phyloP scores from a whole-genome alignment of 495 filamentous ascomycete genomes.

The Podospora pseudopauciseta region DNA sequence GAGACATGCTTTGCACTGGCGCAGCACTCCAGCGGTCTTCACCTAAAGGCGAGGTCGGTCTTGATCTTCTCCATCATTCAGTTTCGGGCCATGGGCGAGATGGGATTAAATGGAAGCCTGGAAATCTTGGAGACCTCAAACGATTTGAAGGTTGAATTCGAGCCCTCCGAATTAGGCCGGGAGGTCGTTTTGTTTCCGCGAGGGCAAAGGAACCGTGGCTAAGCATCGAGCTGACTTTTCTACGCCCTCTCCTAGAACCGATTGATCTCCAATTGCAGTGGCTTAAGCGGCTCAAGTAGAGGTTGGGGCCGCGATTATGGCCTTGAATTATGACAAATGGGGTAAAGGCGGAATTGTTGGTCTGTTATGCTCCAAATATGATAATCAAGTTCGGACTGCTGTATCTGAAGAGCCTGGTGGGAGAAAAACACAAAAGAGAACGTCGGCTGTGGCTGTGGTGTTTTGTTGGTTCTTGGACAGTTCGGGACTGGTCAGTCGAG shows the following conservation, averaged over 20 bases:
- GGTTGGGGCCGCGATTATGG: not conserved
- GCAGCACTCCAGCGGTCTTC: not conserved
- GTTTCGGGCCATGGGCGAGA: not conserved
- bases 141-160: not conserved
- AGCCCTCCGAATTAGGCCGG: not conserved
- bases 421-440: conserved; percentile 4
- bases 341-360: not conserved
- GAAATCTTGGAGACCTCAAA: not conserved
- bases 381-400: not conserved
- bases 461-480: conserved; percentile 1
- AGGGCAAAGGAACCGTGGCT: conserved; percentile 7
- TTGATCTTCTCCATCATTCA: not conserved
- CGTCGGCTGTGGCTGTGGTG: not conserved
- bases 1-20: not conserved
- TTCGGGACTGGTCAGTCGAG: not conserved
- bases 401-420: not conserved
- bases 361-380: not conserved
- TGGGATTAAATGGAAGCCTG: not conserved
- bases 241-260: not conserved
- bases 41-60: not conserved
- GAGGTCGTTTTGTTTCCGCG: not conserved
- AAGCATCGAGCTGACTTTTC: conserved; percentile 12
- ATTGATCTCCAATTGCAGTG: not conserved
- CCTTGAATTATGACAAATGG: not conserved
- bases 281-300: not conserved